phyloP scores from a whole-genome alignment of 2,329 filamentous ascomycete species.

The Fusarium sp. region DNA sequence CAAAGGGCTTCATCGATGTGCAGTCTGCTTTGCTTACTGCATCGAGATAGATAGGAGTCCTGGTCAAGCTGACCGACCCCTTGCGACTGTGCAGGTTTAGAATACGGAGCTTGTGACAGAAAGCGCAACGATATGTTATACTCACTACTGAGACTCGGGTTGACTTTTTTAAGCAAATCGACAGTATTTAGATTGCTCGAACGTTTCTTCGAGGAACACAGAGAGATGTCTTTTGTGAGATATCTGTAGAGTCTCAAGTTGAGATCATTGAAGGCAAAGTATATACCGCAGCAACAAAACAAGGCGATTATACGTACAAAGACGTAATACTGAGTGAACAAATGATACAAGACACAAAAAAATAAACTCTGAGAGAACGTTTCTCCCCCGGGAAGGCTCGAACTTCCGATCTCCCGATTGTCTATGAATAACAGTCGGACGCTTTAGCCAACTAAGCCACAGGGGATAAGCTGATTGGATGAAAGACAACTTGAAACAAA shows the following conservation, averaged over 20 bases:
- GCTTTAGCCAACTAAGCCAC: conserved; percentile 41
- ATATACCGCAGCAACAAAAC: background rate
- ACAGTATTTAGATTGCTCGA: background rate
- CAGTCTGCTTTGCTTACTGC: background rate
- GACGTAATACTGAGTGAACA: fast-evolving
- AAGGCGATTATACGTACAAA: background rate
- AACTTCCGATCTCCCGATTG: conserved; percentile 45
- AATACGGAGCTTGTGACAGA: background rate
- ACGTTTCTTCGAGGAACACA: background rate
- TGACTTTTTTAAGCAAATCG: too few species aligned
- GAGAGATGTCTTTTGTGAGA: background rate
- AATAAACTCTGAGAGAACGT: background rate
- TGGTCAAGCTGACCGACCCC: background rate
- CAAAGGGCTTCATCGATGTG: background rate
- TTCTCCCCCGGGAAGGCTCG: conserved; percentile 44
- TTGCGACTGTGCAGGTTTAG: background rate
- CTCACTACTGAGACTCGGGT: background rate
- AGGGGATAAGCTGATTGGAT: conserved; percentile 34
- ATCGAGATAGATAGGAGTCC: background rate
- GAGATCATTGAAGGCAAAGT: background rate
- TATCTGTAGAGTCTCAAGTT: background rate
- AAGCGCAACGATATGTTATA: too few species aligned
- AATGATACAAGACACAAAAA: background rate
- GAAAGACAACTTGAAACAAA: fast-evolving
- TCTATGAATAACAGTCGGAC: conserved; percentile 39